Evolutionary conservation across 2,329 filamentous ascomycete species (phyloP).

Genomic region (Beauveria medogensis): DNA sequence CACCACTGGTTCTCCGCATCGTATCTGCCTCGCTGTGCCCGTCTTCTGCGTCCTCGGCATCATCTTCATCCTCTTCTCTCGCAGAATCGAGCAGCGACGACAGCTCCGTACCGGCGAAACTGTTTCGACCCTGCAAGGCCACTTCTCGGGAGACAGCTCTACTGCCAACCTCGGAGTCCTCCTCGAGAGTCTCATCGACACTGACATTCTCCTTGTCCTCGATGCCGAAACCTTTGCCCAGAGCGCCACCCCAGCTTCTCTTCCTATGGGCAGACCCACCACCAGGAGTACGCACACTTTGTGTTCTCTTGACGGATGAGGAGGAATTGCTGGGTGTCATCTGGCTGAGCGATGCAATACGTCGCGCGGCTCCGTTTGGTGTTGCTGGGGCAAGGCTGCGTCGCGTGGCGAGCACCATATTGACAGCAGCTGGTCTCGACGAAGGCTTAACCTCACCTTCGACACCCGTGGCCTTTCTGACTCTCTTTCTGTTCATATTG

Average conservation of each 20-base stretch:
- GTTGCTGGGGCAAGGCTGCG: slow-evolving; percentile 38
- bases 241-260: slow-evolving; percentile 57
- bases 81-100: slow-evolving; percentile 16
- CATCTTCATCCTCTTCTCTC: slow-evolving; percentile 17
- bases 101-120: slow-evolving; percentile 20
- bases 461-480: slow-evolving; percentile 32
- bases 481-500: slow-evolving; percentile 51
- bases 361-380: slow-evolving; percentile 53
- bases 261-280: slow-evolving; percentile 47
- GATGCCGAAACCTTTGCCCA: slow-evolving; percentile 41
- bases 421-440: slow-evolving; percentile 32
- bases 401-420: slow-evolving; percentile 46
- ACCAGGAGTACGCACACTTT: slow-evolving; percentile 62
- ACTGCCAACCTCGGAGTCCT: slow-evolving; percentile 29
- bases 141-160: slow-evolving; percentile 12
- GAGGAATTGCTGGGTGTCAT: slow-evolving; percentile 67
- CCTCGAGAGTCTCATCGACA: slow-evolving; percentile 57
- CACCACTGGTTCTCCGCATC: slow-evolving; percentile 39
- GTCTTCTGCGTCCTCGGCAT: slow-evolving; percentile 3
- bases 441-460: slow-evolving; percentile 18
- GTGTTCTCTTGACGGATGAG: slow-evolving; percentile 64
- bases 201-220: slow-evolving; percentile 56
- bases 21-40: slow-evolving; percentile 43
- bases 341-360: slow-evolving; percentile 86
- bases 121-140: slow-evolving; percentile 14